Evolutionary conservation across 2,329 filamentous ascomycete genomes (phyloP).

Genomic region (Neonectria coccinea): DNA sequence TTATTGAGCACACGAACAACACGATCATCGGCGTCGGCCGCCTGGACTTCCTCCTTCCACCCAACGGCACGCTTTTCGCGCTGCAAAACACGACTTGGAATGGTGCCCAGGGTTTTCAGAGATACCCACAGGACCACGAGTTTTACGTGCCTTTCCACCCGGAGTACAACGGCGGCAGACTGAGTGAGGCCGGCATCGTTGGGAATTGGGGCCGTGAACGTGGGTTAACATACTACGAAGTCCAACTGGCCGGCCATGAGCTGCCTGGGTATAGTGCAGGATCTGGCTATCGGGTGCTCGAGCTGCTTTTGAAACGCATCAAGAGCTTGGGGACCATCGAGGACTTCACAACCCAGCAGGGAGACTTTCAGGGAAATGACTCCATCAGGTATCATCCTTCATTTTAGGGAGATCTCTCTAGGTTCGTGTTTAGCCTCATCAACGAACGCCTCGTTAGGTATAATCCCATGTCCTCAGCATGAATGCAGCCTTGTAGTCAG

Average conservation of each 20-base stretch:
- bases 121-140: constrained; percentile 57
- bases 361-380: constrained; percentile 32
- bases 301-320: constrained; percentile 43
- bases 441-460: neutral
- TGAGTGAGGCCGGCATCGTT: constrained; percentile 73
- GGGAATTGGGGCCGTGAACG: constrained; percentile 79
- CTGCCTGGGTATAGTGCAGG: constrained; percentile 46
- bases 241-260: constrained; percentile 73
- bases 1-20: constrained; percentile 49
- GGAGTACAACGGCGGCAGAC: constrained; percentile 56
- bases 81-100: constrained; percentile 87
- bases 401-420: neutral
- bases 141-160: constrained; percentile 75
- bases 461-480: too few species aligned
- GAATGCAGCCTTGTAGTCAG: too few species aligned
- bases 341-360: constrained; percentile 42
- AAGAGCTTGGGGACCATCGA: constrained; percentile 37
- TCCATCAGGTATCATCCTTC: neutral
- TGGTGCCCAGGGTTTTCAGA: constrained; percentile 76
- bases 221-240: constrained; percentile 76
- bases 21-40: constrained; percentile 47
- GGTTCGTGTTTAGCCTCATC: neutral
- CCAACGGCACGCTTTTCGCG: constrained; percentile 76
- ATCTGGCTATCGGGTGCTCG: constrained; percentile 45
- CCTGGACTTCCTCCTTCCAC: constrained; percentile 73